Base-by-base conservation (phyloP, 257 asterid genomes). In the Linaria vulgaris region DNA sequence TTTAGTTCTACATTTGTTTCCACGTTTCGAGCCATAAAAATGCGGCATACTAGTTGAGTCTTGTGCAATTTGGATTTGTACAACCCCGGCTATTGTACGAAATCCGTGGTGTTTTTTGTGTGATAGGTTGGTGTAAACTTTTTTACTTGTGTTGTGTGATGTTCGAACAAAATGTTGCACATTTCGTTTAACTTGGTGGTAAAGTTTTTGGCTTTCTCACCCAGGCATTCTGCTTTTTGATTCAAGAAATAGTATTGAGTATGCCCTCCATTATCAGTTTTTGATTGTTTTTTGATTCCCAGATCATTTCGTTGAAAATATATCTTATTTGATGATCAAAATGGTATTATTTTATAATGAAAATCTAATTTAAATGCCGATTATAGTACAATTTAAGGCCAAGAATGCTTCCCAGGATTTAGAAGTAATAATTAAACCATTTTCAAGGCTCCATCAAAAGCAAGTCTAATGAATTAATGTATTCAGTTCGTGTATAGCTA, bases 101-200 rank as follows among this genome's bases (percentile, higher is more conserved):
- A 24, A 12, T 53, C 21, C 54, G 34, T 59, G 12, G 56, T 41
- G 63, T 46, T 41, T 62, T 31, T 21, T 48, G 67, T 61, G 67
- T 38, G 49, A 59, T 51, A 39, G 27, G 27, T 21, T 19, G 34
- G 3, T 20, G 56, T 19, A 47, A 47, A 27, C 59, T 38, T 23
- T 54, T 54, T 13, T 34, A 21, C 31, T 38, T 48, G 61, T 70
- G 70, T 58, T 67, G 47, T 43, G 55, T 68, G 62, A 27, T 27
- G 6, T 27, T 27, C 4, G 6, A 27, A 3, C 3, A 27, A 27
- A 69, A 59, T 63, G 65, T 62, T 71, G 82, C 59, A 68, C 17
- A 17, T 52, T 25, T 54, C 66, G 12, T 68, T 19, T 44, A 56
- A 59, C 17, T 62, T 46, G 48, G 69, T 25, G 58, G 63, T 66